A percentile compares a stretch with the other conserved stretches of the same genome.
Conservation (phyloP, 352 stramenopile species). For the Phytophthora europaea region DNA sequence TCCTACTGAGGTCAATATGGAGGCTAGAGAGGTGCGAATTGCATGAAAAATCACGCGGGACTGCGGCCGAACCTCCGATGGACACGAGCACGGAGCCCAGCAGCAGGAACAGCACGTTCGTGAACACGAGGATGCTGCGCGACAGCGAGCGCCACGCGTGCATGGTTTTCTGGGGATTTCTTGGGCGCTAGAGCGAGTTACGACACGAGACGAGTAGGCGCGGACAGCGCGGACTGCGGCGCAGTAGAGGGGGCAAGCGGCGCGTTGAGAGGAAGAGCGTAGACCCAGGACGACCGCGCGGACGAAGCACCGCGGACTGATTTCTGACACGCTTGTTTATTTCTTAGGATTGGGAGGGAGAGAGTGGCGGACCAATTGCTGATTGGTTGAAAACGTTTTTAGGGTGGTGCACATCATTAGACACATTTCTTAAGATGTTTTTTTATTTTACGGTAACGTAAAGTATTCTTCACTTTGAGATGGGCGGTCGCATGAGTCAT, state of each 20-base stretch:
- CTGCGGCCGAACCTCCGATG: constrained; percentile 65
- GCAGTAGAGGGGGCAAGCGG: not conserved
- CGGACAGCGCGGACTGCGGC: constrained; percentile 2
- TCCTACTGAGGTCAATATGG: constrained; percentile 5
- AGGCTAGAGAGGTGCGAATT: not conserved
- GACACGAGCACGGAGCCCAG: constrained; percentile 84
- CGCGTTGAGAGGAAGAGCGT: constrained; percentile 5
- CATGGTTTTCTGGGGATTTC: constrained; percentile 36
- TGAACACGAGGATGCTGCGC: constrained; percentile 87
- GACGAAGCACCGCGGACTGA: constrained; percentile 11
- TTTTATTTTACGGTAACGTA: not conserved
- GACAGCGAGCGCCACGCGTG: constrained; percentile 78
- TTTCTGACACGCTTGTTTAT: constrained; percentile 12
- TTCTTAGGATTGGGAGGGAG: constrained; percentile 12
- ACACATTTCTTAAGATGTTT: not conserved
- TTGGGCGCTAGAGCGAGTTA: constrained; percentile 23
- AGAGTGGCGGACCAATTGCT: not conserved
- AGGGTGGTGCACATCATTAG: not conserved
- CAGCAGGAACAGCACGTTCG: constrained; percentile 89
- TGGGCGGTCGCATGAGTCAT: constrained; percentile 25
- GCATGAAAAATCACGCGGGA: constrained; percentile 14
- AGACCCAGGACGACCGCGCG: constrained; percentile 9
- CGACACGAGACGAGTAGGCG: constrained; percentile 25
- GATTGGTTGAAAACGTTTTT: constrained; percentile 8
- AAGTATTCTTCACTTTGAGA: constrained; percentile 5